Base-by-base conservation (phyloP, 2,329 filamentous ascomycete genomes). In the Neodidymelliopsis sp. region DNA sequence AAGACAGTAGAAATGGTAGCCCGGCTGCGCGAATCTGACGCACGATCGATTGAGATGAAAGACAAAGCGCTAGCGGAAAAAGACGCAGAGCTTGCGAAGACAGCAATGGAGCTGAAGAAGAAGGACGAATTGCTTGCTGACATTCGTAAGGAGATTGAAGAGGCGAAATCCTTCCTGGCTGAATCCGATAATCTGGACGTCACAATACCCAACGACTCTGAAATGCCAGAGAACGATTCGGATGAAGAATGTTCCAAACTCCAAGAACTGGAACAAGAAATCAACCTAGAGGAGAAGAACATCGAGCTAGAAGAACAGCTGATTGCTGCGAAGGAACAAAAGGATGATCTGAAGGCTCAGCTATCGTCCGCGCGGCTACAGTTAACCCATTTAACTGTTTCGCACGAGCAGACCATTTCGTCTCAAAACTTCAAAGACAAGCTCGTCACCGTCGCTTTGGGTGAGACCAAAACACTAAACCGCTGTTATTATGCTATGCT, bases 381-480 rank as follows among this genome's bases (percentile, higher is more conserved):
- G n/a, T 27, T 49, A 11, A 3, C 13, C 11, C 16, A 43, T 13
- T 5, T 31, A 9, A 27, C 25, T 25, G 19, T 18, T 9, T 12
- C 23, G 5, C 16, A 39, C 7, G 46, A 36, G 13, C 22, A 18
- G 12, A 3, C 11, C 20, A 13, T 11, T 8, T 4, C 12, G n/a
- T 13, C 12, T 2, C 7, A 30, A 9, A 18, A 29, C n/a, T 24
- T 7, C 7, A 33, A 33, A 13, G 9, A 20, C 6, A 27, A 27
- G 16, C 8, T 35, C 11, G 43, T 43, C 19, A 29, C 47, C 16
- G 35, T 29, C 7, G 19, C 25, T 2, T n/a, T 49, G 7, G 34
- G 39, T 4, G 47, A 49, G 24, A 39, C 28, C 8, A 49, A 49
- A 40, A 38, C 39, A 1, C 4, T 49, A 35, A 44, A 35, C 15